Evolutionary conservation across 192 early-diverging fungal genomes (phyloP).

Genomic region (Paraglomus brasilianum): DNA sequence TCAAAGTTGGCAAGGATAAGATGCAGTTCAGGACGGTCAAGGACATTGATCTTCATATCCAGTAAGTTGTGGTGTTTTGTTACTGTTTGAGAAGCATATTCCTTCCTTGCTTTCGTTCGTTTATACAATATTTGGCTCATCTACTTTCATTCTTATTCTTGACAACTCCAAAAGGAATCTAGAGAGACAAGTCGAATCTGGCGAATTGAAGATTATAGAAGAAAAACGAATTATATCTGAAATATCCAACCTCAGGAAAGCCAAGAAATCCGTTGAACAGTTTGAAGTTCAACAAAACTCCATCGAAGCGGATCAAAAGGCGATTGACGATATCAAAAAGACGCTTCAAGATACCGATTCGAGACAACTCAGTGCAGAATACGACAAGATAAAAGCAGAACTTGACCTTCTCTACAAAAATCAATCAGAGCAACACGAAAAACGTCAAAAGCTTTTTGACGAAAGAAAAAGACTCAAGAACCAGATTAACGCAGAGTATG

Average conservation of each 20-base stretch:
- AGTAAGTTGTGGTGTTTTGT: slow-evolving; percentile 40
- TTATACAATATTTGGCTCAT: not conserved
- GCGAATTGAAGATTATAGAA: slow-evolving; percentile 75
- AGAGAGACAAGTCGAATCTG: slow-evolving; percentile 78
- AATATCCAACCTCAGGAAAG: slow-evolving; percentile 75
- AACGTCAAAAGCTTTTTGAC: slow-evolving; percentile 64
- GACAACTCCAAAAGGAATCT: slow-evolving; percentile 49
- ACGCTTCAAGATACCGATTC: slow-evolving; percentile 65
- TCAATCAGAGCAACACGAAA: slow-evolving; percentile 61
- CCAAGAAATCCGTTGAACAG: slow-evolving; percentile 68
- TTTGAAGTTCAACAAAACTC: slow-evolving; percentile 53
- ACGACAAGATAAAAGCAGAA: slow-evolving; percentile 69
- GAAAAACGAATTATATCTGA: slow-evolving; percentile 88
- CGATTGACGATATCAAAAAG: slow-evolving; percentile 65
- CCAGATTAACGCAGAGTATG: slow-evolving; percentile 68
- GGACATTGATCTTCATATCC: slow-evolving; percentile 77
- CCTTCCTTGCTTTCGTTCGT: not conserved
- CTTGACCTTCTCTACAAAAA: slow-evolving; percentile 63
- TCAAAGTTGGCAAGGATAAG: slow-evolving; percentile 74
- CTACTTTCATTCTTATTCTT: not conserved
- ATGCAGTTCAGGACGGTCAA: slow-evolving; percentile 74
- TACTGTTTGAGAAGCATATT: not conserved
- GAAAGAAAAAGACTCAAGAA: slow-evolving; percentile 72
- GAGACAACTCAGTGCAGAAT: slow-evolving; percentile 64
- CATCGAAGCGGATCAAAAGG: slow-evolving; percentile 56